Evolutionary conservation across 768 basidiomycete species (phyloP).

Genomic region (Pleurotus salmoneostramineus): DNA sequence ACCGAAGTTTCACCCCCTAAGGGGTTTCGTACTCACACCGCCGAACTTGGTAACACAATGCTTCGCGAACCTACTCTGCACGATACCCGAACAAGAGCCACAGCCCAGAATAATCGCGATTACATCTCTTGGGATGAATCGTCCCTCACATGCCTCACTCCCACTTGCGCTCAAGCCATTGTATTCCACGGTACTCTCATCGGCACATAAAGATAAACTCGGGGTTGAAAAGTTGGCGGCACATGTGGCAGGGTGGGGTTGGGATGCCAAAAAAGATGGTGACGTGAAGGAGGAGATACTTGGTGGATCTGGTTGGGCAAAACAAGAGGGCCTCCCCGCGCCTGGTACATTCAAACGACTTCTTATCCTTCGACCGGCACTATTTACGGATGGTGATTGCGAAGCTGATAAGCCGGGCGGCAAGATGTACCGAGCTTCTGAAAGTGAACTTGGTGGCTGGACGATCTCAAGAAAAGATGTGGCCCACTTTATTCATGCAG

Average conservation of each 20-base stretch:
- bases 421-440: conserved; percentile 26
- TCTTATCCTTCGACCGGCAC: conserved; percentile 38
- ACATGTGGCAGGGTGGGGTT: conserved; percentile 30
- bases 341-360: conserved; percentile 30
- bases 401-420: conserved; percentile 12
- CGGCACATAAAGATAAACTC: conserved; percentile 44
- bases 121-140: conserved; percentile 36
- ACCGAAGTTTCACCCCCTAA: conserved; percentile 27
- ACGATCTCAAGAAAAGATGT: conserved; percentile 44
- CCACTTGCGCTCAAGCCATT: conserved; percentile 32
- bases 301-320: conserved; percentile 24
- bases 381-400: conserved; percentile 43
- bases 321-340: conserved; percentile 22
- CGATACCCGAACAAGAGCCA: conserved; percentile 25
- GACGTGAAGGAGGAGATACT: conserved; percentile 26
- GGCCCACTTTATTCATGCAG: conserved; percentile 44
- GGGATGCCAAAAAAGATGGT: conserved; percentile 19
- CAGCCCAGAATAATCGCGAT: conserved; percentile 37
- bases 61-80: conserved; percentile 37
- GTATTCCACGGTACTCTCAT: conserved; percentile 27
- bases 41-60: conserved; percentile 39
- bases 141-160: conserved; percentile 24
- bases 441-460: conserved; percentile 27
- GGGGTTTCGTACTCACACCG: conserved; percentile 33
- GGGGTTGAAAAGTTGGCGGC: conserved; percentile 36